Base-by-base conservation (phyloP, 768 basidiomycete genomes). In the Auricularia heimuer region DNA sequence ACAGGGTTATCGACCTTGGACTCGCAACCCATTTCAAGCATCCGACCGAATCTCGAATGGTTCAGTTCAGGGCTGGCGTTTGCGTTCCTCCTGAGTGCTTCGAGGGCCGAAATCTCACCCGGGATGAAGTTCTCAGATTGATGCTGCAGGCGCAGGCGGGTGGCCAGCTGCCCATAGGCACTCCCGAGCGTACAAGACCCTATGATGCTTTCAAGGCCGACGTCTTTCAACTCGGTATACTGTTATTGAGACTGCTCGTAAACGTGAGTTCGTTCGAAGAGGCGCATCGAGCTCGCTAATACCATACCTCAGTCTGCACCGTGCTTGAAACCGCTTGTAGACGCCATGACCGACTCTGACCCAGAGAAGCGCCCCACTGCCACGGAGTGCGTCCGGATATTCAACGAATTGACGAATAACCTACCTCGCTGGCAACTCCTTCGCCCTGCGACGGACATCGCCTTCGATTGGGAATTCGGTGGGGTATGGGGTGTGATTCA, bases 201-300 rank as follows among this genome's bases (percentile, higher is more conserved):
- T 60, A 60, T 24, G 56, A 60, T 24, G 8, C 56, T 18, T 60
- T 60, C 56, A 29, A 60, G 56, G 56, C 56, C 34, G 56, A 60
- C 29, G 24, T 60, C 7, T 60, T 60, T 34, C 29, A 29, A 35
- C 24, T 60, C 7, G 56, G 56, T 8, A 35, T 60, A 14, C 12
- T 60, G 8, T 24, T 60, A 21, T 8, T 33, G 56, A 11, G 24
- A 4, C 4, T 60, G 4, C 11, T 60, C 24, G 21, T 12, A 12
- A 24, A 60, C 29, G 56, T 33, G 34, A 7, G 56, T 60, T 12
- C 29, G 10, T 24, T 60, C 33, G 11, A 21, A 18, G 11, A 18
- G 6, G 16, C 14, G 8, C 18, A 8, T 18, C 24, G 33, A 14
- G 24, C 2, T 29, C 14, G 29, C 10, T 60, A 8, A 33, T 7